A percentile compares a stretch with the other conserved stretches of the same genome.
Conservation (phyloP, 306 rosid species). For the Chamaecrista fasciculata region DNA sequence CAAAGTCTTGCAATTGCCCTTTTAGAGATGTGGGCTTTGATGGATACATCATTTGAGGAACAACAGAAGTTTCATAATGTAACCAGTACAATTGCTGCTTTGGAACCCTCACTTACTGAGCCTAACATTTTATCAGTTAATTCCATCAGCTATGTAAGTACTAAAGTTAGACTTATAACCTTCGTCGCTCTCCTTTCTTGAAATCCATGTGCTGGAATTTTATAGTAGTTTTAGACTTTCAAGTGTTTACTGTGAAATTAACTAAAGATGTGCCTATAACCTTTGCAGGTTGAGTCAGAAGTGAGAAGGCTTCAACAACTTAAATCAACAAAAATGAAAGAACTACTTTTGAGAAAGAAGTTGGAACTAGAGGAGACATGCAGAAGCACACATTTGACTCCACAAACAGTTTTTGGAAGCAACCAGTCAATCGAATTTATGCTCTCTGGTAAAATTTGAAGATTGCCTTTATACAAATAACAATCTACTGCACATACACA, state of each 20-base stretch:
- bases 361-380: slow-evolving; percentile 64
- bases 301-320: slow-evolving; percentile 66
- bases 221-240: neutral
- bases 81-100: slow-evolving; percentile 58
- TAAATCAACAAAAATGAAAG: slow-evolving; percentile 68
- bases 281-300: slow-evolving; percentile 64
- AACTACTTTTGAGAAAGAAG: slow-evolving; percentile 52
- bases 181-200: neutral
- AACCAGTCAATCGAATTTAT: slow-evolving; percentile 40
- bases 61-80: slow-evolving; percentile 54
- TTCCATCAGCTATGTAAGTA: slow-evolving; percentile 50
- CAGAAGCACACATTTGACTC: slow-evolving; percentile 52
- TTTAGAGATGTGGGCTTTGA: slow-evolving; percentile 75
- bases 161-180: neutral
- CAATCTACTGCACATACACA: too few species aligned
- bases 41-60: slow-evolving; percentile 68
- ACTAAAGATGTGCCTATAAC: neutral
- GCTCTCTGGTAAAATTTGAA: slow-evolving; percentile 46
- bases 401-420: slow-evolving; percentile 27
- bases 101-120: slow-evolving; percentile 58
- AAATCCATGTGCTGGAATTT: neutral
- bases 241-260: slow-evolving; percentile 8
- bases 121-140: slow-evolving; percentile 56
- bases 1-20: slow-evolving; percentile 49
- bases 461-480: neutral